Conservation (phyloP, 1,284 basidiomycete genomes). For the Pyrrhoderma lamaoense region DNA sequence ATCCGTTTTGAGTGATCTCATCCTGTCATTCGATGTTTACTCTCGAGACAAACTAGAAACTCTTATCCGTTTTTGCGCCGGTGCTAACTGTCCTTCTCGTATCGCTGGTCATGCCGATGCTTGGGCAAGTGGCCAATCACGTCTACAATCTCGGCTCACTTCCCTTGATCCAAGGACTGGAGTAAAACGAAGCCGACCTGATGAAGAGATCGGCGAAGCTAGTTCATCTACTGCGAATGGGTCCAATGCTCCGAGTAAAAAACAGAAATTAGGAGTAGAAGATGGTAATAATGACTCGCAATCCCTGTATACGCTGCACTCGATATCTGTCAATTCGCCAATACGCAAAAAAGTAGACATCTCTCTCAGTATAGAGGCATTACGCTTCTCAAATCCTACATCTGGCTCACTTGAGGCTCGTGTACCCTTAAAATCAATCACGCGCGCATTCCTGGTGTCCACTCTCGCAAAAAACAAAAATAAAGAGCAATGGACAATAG, state of each 20-base stretch:
- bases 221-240: slow-evolving; percentile 5
- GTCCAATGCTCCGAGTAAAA: slow-evolving; percentile 7
- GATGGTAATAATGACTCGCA: slow-evolving; percentile 29
- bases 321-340: slow-evolving; percentile 57
- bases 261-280: slow-evolving; percentile 9
- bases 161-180: slow-evolving; percentile 1
- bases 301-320: slow-evolving; percentile 47
- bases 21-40: slow-evolving; percentile 11
- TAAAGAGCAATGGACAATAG: slow-evolving; percentile 60
- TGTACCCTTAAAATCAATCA: slow-evolving; percentile 39
- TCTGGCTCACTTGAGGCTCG: slow-evolving; percentile 38
- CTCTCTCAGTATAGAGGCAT: slow-evolving; percentile 39
- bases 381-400: slow-evolving; percentile 43
- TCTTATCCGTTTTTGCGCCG: slow-evolving; percentile 12
- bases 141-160: slow-evolving; percentile 4
- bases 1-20: slow-evolving; percentile 12
- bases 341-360: slow-evolving; percentile 64
- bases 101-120: slow-evolving; percentile 14
- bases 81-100: slow-evolving; percentile 10
- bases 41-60: slow-evolving; percentile 14
- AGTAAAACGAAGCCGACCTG: slow-evolving; percentile 11
- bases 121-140: slow-evolving; percentile 13
- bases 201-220: slow-evolving; percentile 2
- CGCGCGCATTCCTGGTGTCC: slow-evolving; percentile 55
- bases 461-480: slow-evolving; percentile 49